phyloP scores from a whole-genome alignment of 345 rosid genomes.

The Gossypium sturtianum region DNA sequence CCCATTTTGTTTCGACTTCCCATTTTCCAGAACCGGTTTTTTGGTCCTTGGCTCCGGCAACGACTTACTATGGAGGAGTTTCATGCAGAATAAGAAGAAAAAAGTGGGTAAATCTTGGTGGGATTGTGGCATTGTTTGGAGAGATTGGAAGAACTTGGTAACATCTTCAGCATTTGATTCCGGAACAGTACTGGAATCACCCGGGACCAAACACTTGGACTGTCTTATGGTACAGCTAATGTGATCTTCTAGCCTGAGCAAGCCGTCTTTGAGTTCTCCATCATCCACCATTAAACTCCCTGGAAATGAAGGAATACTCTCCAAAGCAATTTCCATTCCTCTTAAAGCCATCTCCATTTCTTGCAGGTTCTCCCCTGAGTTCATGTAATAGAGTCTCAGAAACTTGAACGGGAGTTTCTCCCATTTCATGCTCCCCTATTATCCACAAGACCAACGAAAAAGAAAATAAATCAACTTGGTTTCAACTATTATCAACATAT shows the following conservation, averaged over 20 bases:
- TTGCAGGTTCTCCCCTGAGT: slow-evolving; percentile 43
- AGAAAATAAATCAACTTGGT: not conserved
- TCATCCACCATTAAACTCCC: slow-evolving; percentile 18
- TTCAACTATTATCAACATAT: not conserved
- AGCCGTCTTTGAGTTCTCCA: slow-evolving; percentile 34
- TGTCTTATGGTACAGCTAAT: slow-evolving; percentile 33
- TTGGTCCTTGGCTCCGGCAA: slow-evolving; percentile 20
- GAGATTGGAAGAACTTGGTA: slow-evolving; percentile 38
- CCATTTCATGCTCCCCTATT: slow-evolving; percentile 75
- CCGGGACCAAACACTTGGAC: slow-evolving; percentile 19
- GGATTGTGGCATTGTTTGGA: slow-evolving; percentile 39
- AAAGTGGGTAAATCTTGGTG: slow-evolving; percentile 49
- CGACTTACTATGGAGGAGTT: slow-evolving; percentile 44
- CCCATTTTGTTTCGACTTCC: slow-evolving; percentile 23
- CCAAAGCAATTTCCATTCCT: slow-evolving; percentile 79
- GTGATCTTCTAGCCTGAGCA: slow-evolving; percentile 41
- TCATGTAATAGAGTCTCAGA: slow-evolving; percentile 31
- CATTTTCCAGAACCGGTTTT: slow-evolving; percentile 8
- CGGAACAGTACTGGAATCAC: slow-evolving; percentile 43
- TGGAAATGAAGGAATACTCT: slow-evolving; percentile 33
- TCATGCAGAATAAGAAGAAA: slow-evolving; percentile 77
- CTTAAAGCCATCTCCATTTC: slow-evolving; percentile 53
- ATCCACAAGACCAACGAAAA: not conserved
- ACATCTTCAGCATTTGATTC: slow-evolving; percentile 39
- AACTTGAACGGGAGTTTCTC: slow-evolving; percentile 63